Base-by-base conservation (phyloP, 495 filamentous ascomycete species). In the Annulohypoxylon moriforme region DNA sequence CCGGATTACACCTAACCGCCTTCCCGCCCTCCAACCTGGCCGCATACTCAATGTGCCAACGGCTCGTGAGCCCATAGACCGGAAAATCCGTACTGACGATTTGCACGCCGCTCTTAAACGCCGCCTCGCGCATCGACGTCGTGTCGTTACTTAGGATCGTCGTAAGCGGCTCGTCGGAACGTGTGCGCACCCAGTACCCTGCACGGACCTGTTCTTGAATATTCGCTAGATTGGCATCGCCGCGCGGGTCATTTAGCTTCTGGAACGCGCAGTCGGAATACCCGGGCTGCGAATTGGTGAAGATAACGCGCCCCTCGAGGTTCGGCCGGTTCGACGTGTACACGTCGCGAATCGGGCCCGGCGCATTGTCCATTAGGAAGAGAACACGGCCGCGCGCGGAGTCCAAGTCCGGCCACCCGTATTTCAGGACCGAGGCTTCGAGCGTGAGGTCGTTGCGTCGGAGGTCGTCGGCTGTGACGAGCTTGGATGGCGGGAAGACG, bases 301-400 rank as follows among this genome's bases (percentile, higher is more conserved):
- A 79, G n/a, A 79, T 52, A 34, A 64, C 69, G 42, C 75, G 75
- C 36, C 65, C 63, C 44, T 77, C 69, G 33, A 79, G 70, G 38
- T 49, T 70, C n/a, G 53, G 58, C 24, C 72, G 69, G 1, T 68
- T 65, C 7, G 65, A 34, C 1, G 64, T 72, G 68, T 77, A 79
- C 7, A 68, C 63, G 42, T 72, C 66, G 20, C 75, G 73, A 63
- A 67, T 68, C 6, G 46, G 33, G 4, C 59, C 66, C 2, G 71
- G 76, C n/a, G 69, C 71, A 40, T 76, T 76, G 63, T 79, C 77
- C 70, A 79, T 77, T 4, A 74, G 66, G 56, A 77, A 78, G 14
- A 73, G 63, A 13, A 73, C 56, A 18, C 71, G 63, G 24, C 65
- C 69, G 20, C 66, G 67, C 11, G 66, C 73, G 0, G 44, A 63